Evolutionary conservation across 768 basidiomycete species (phyloP), one percentile per base, ranked within the genome.

Genomic region (Rhodotorula kratochvilovae): DNA sequence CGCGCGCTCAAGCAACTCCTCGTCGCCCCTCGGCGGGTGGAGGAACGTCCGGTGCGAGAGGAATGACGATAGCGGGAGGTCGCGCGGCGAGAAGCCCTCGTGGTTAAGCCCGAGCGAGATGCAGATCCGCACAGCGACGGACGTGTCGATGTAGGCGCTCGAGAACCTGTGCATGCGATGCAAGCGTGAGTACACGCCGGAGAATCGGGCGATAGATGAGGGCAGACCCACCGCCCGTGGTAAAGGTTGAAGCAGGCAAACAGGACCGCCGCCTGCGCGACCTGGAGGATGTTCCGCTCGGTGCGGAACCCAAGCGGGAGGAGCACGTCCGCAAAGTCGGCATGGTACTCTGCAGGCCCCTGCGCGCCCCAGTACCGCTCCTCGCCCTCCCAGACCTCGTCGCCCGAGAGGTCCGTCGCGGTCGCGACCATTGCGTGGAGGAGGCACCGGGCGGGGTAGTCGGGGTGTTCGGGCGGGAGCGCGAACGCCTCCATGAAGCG

Each of bases 221-320:
- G 5, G 17, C 27, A 13, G 45, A 25, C 55, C 2, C 27, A 57
- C 64, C 64, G 64, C 3, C 36, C 55, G 27, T 65, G 64, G 12
- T 56, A 56, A 7, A 48, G 23, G 27, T 57, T 65, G 16, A 25
- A 11, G 8, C 43, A 45, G 8, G 55, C 31, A 33, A 58, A 57
- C 13, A 65, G 46, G 4, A 65, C 45, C 3, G 64, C 54, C 10
- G 64, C 64, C 17, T 65, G 64, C 33, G 64, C 64, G 55, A 65
- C 56, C 23, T 65, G 45, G 15, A 65, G 56, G 45, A 57, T 8
- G 56, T 48, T 46, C 23, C 16, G 27, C 27, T 46, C 55, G 25
- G 23, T 33, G 12, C 64, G 42, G 35, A 57, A 56, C 12, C 43
- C 43, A 10, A 48, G 39, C 33, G 55, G 64, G 12, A 65, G 11